These are phyloP conservation scores for Leucoagaricus sp. DNA, from an alignment of 1,284 basidiomycete genomes.

Conservation along the genomic window DNA sequence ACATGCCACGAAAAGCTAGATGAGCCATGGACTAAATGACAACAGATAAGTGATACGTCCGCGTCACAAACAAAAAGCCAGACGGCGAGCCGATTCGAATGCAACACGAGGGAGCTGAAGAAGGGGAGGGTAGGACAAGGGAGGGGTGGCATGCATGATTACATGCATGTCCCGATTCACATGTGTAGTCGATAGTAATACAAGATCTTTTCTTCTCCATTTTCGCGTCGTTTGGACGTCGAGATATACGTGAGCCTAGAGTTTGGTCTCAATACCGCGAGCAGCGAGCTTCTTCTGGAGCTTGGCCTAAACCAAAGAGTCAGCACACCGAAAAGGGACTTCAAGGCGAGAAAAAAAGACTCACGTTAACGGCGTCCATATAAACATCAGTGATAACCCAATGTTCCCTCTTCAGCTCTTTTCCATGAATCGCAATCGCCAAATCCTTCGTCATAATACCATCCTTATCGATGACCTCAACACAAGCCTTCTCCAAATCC, in stretches of 20 bases:
- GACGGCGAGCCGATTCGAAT: no score
- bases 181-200: background rate
- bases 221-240: no score
- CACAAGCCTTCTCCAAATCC: slow-evolving; percentile 85
- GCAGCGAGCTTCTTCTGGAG: slow-evolving; percentile 50
- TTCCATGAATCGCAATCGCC: slow-evolving; percentile 93
- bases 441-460: slow-evolving; percentile 97
- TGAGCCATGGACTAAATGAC: no score
- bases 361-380: slow-evolving; percentile 86
- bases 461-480: slow-evolving; percentile 91
- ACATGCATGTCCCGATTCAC: background rate
- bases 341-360: slow-evolving; percentile 23
- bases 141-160: no score
- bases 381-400: slow-evolving; percentile 93
- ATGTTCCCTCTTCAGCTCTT: slow-evolving; percentile 87
- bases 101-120: no score
- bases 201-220: background rate
- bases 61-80: no score
- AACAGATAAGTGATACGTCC: no score
- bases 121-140: background rate
- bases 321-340: background rate
- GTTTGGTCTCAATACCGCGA: slow-evolving; percentile 20
- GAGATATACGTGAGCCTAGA: no score
- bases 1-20: no score
- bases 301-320: slow-evolving; percentile 43